Conservation (phyloP, 495 filamentous ascomycete species). For the Aspergillus affinis region DNA sequence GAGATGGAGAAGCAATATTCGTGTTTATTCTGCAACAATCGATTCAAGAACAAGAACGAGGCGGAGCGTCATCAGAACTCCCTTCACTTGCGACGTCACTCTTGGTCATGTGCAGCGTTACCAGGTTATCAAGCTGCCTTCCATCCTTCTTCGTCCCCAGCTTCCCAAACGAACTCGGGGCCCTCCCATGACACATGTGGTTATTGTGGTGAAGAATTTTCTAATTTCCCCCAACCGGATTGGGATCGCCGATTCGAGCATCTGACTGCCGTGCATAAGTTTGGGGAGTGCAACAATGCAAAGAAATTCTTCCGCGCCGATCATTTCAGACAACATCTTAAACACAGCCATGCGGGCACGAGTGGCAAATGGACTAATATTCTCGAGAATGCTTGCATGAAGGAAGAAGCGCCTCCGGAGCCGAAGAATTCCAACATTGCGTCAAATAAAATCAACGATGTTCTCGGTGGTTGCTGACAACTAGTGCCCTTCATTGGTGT, state of each 20-base stretch:
- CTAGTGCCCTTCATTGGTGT: conserved; percentile 2
- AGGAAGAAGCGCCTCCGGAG: conserved; percentile 69
- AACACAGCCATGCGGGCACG: conserved; percentile 94
- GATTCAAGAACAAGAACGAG: conserved; percentile 99
- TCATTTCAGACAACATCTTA: conserved; percentile 96
- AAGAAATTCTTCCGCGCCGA: conserved; percentile 99
- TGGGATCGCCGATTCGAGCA: conserved; percentile 86
- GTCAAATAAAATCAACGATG: conserved; percentile 40
- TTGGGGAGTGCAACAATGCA: conserved; percentile 94
- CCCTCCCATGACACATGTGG: conserved; percentile 75
- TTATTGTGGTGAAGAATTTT: conserved; percentile 94
- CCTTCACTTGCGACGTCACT: conserved; percentile 90
- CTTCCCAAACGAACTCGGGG: conserved; percentile 36
- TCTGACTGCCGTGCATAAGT: conserved; percentile 89
- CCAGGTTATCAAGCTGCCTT: conserved; percentile 75
- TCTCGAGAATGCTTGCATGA: conserved; percentile 95
- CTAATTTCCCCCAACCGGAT: conserved; percentile 65
- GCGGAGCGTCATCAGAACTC: conserved; percentile 97
- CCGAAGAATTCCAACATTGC: conserved; percentile 29
- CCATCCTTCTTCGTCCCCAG: conserved; percentile 62
- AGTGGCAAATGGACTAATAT: conserved; percentile 99
- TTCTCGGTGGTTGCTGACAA: conserved; percentile 32
- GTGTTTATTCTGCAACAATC: conserved; percentile 87
- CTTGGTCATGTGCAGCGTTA: conserved; percentile 95
- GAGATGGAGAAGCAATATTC: conserved; percentile 95